Base-by-base conservation (phyloP, 352 stramenopile species). In the Pythium guiyangense region DNA sequence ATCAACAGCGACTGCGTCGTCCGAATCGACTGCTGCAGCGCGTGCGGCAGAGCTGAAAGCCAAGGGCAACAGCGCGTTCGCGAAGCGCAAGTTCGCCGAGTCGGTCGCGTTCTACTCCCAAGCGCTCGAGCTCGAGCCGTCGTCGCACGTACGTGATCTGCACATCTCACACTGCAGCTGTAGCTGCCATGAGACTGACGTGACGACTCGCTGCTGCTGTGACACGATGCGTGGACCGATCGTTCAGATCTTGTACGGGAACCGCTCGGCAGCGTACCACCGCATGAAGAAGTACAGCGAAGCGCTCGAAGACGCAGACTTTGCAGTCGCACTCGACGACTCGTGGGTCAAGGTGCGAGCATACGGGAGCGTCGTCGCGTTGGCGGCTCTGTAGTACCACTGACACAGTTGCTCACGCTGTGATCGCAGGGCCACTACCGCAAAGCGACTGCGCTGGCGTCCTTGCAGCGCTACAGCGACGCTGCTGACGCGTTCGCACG, bases 31-130 rank as follows among this genome's bases (percentile, higher is more conserved):
- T 12, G 31, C 12, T 12, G 14, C 48, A 26, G 18, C 27, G 22
- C 67, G 74, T 45, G 70, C 69, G 17, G 63, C 69, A 15, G 69
- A 73, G 1, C 52, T 89, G 8, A 93, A 93, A 37, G 72, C 73
- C 10, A 86, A 90, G 51, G 85, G 85, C 27, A 95, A 95, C 58
- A 74, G 77, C 5, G 83, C 83, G 10, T 95, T 95, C 60, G 71
- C 82, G 18, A 74, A 71, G 27, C 66, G 73, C 3, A 73, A 89
- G 12, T 98, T 97, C 61, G 61, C 78, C 29, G 75, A 75, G 15
- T 89, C 92, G 5, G 73, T 88, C 35, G 68, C 81, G 35, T 80
- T 81, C n/a, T 98, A 98, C 65, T 90, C 84, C 15, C 76, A 96
- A 34, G 90, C 92, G 9, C 96, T 98, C 42, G 69, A 71, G 20